Conservation (phyloP, 1,284 basidiomycete genomes). For the Malassezia pachydermatis region DNA sequence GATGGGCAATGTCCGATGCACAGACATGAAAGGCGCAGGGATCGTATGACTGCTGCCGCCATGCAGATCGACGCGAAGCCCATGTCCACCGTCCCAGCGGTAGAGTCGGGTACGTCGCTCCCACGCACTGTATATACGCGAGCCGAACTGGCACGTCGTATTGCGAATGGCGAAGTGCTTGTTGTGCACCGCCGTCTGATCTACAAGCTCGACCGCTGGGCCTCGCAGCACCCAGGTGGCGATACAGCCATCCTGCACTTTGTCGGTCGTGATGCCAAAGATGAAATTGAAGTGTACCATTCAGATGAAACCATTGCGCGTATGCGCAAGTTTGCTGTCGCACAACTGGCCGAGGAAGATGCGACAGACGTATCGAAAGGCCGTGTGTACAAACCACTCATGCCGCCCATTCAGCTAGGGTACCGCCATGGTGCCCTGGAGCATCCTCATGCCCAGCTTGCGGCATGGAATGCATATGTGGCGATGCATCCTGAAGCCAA, state of each 20-base stretch:
- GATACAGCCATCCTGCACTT: conserved; percentile 83
- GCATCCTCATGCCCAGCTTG: conserved; percentile 40
- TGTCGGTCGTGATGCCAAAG: conserved; percentile 83
- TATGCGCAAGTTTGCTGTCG: conserved; percentile 66
- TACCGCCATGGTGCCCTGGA: conserved; percentile 41
- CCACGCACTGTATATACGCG: conserved; percentile 26
- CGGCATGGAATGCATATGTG: conserved; percentile 21
- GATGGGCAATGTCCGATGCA: too few relatives aligned
- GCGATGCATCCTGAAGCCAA: background rate
- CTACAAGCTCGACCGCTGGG: conserved; percentile 73
- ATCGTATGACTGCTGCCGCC: too few relatives aligned
- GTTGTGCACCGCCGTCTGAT: conserved; percentile 69
- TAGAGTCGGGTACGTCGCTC: background rate
- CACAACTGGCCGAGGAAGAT: conserved; percentile 57
- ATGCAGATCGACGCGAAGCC: too few relatives aligned
- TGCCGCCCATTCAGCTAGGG: conserved; percentile 83
- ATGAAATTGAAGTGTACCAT: conserved; percentile 92
- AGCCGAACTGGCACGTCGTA: conserved; percentile 31
- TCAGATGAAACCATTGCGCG: conserved; percentile 56
- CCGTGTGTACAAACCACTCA: conserved; percentile 63
- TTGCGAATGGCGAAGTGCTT: conserved; percentile 54
- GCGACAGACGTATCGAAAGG: conserved; percentile 30
- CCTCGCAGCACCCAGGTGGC: conserved; percentile 78
- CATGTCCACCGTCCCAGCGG: too few relatives aligned
- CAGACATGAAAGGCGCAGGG: too few relatives aligned